These are phyloP conservation scores for Populus pruinosa DNA, from an alignment of 345 rosid genomes.

Conservation along the genomic window DNA sequence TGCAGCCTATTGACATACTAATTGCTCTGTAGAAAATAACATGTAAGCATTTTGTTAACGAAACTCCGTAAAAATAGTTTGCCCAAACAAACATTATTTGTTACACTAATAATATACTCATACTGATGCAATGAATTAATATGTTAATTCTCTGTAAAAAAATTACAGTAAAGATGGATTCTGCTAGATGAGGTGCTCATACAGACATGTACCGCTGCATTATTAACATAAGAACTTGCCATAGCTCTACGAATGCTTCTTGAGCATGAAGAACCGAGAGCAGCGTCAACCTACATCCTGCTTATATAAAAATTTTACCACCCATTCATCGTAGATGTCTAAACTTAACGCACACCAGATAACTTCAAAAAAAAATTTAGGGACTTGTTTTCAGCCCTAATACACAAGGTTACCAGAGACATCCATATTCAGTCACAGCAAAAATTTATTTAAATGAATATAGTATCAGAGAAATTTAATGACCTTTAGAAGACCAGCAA, in stretches of 20 bases:
- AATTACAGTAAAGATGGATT: not conserved
- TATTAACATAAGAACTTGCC: not conserved
- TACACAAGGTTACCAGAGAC: not conserved
- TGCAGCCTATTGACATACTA: not conserved
- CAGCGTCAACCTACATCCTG: not conserved
- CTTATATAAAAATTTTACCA: not conserved
- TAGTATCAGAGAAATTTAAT: not conserved
- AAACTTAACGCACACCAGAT: not conserved
- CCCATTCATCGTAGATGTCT: not conserved
- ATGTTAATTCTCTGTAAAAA: not conserved
- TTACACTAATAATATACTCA: not conserved
- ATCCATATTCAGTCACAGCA: no score
- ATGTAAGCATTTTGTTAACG: not conserved
- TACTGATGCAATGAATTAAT: not conserved
- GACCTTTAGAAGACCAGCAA: slow-evolving; percentile 19
- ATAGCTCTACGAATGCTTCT: not conserved
- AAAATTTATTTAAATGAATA: not conserved
- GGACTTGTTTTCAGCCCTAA: not conserved
- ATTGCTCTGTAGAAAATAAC: not conserved
- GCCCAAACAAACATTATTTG: not conserved
- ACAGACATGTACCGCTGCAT: not conserved
- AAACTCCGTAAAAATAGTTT: not conserved
- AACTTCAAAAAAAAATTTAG: no score
- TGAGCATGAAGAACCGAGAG: not conserved
- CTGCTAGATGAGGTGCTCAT: not conserved